Conservation (phyloP, 306 rosid species). For the Abrus pulchellus region DNA sequence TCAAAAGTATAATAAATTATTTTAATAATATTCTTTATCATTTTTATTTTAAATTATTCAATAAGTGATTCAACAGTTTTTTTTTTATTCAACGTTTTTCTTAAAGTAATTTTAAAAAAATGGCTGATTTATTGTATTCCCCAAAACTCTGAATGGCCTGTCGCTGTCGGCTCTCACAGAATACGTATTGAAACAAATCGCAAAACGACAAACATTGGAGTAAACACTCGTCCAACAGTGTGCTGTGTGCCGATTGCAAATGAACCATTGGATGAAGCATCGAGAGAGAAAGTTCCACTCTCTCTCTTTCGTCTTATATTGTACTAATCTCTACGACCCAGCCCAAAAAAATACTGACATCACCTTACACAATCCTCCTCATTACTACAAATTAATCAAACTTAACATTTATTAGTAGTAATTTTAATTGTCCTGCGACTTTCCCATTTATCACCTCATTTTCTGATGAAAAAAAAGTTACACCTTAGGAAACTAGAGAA, state of each 20-base stretch:
- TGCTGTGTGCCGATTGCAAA: constrained; percentile 31
- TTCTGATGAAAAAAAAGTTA: constrained; percentile 54
- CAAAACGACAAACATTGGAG: constrained; percentile 64
- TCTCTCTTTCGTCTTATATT: neutral
- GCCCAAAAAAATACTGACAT: constrained; percentile 14
- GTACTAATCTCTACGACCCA: constrained; percentile 26
- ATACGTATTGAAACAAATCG: constrained; percentile 35
- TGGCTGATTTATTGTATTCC: neutral
- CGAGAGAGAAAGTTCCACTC: constrained; percentile 39
- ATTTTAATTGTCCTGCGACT: constrained; percentile 47
- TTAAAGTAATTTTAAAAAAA: neutral
- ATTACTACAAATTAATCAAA: constrained; percentile 40
- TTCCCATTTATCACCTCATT: constrained; percentile 46
- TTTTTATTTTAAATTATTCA: no score
- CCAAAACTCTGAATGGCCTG: constrained; percentile 19
- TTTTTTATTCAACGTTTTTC: no score
- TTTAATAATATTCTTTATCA: no score
- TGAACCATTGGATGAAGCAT: neutral
- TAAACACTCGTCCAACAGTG: constrained; percentile 28
- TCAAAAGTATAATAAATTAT: no score
- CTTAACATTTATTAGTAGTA: neutral
- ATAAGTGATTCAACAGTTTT: no score
- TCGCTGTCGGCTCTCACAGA: constrained; percentile 43
- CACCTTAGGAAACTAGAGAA: constrained; percentile 36
- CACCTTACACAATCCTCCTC: neutral